phyloP scores from a whole-genome alignment of 2,329 filamentous ascomycete genomes.

The Esteya vermicola region DNA sequence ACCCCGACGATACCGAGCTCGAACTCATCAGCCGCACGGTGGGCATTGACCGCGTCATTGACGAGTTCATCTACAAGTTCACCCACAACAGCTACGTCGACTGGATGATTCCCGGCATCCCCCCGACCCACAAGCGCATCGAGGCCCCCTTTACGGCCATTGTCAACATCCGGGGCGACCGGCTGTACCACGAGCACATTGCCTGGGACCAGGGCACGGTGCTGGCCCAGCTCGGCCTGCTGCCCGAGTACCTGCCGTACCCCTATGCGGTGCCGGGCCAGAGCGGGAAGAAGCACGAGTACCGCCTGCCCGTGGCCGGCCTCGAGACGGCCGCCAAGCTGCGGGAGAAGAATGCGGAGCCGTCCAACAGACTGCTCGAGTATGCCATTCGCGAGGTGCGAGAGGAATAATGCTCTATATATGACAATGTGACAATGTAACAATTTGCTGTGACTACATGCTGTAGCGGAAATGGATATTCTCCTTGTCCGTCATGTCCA shows the following conservation, averaged over 20 bases:
- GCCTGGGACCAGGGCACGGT: slow-evolving; percentile 54
- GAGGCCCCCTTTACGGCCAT: slow-evolving; percentile 50
- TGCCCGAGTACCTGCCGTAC: slow-evolving; percentile 52
- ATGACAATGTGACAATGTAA: too few species aligned
- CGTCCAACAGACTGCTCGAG: slow-evolving; percentile 41
- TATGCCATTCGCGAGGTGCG: slow-evolving; percentile 13
- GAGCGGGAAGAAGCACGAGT: slow-evolving; percentile 29
- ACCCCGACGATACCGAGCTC: slow-evolving; percentile 50
- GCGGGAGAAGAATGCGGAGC: slow-evolving; percentile 33
- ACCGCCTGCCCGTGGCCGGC: slow-evolving; percentile 46
- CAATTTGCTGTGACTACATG: background rate
- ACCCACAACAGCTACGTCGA: slow-evolving; percentile 50
- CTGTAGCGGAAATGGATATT: slow-evolving; percentile 9
- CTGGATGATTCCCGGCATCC: slow-evolving; percentile 52
- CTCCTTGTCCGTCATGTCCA: slow-evolving; percentile 7
- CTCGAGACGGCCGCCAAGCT: slow-evolving; percentile 34
- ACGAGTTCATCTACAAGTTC: slow-evolving; percentile 53
- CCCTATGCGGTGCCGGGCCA: slow-evolving; percentile 34
- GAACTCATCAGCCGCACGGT: slow-evolving; percentile 59
- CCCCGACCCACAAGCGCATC: slow-evolving; percentile 37
- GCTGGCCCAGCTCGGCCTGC: slow-evolving; percentile 44
- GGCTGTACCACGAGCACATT: slow-evolving; percentile 58
- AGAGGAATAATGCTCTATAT: too few species aligned
- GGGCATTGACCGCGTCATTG: slow-evolving; percentile 56
- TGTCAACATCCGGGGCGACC: slow-evolving; percentile 53